Conservation (phyloP, 176 grass and related monocot species). For the Bonia amplexicaulis region DNA sequence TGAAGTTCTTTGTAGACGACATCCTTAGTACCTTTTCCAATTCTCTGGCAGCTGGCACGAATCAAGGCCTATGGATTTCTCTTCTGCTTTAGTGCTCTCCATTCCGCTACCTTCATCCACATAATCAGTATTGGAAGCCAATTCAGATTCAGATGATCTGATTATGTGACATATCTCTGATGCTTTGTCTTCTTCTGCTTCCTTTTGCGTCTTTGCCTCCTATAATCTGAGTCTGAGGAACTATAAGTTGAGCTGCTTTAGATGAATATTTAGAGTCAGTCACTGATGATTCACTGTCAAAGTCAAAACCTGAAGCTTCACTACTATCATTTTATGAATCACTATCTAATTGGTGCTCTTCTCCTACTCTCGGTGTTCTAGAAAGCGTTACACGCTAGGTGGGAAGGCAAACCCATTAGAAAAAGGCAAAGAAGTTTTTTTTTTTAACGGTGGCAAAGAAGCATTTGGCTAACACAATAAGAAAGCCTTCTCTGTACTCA, state of each 20-base stretch:
- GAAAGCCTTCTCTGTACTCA: slow-evolving; percentile 49
- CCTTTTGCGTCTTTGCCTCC: slow-evolving; percentile 8
- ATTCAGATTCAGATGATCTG: slow-evolving; percentile 37
- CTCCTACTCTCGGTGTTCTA: neutral
- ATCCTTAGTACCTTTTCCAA: neutral
- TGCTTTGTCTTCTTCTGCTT: slow-evolving; percentile 40
- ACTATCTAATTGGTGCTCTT: slow-evolving; percentile 21
- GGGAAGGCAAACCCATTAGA: neutral
- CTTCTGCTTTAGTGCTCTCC: slow-evolving; percentile 34
- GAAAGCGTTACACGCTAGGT: neutral
- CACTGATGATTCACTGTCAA: slow-evolving; percentile 37
- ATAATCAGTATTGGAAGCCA: slow-evolving; percentile 6
- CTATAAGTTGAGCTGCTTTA: slow-evolving; percentile 39
- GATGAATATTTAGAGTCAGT: slow-evolving; percentile 31
- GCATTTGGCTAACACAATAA: slow-evolving; percentile 32
- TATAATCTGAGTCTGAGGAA: slow-evolving; percentile 32
- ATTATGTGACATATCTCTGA: slow-evolving; percentile 28
- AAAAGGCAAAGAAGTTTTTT: neutral
- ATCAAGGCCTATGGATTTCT: slow-evolving; percentile 21
- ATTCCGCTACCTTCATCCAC: slow-evolving; percentile 26
- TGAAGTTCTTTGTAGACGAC: neutral
- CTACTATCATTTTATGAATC: slow-evolving; percentile 39
- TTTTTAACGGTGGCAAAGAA: neutral
- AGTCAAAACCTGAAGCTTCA: slow-evolving; percentile 46
- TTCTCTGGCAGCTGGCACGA: neutral